Conservation (phyloP, 73 alveolate species). For the Paramecium primaurelia region DNA sequence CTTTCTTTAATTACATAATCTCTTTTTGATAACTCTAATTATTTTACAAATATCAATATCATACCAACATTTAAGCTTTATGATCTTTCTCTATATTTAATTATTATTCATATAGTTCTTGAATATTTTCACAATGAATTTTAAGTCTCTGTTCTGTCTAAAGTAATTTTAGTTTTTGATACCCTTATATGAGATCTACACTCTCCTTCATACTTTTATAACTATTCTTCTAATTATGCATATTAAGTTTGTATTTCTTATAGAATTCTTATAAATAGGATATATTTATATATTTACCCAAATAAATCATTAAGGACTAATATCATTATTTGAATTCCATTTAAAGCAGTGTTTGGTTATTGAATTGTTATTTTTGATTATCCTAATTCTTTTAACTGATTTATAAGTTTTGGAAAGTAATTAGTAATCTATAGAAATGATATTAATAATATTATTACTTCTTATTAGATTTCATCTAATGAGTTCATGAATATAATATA, state of each 20-base stretch:
- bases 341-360: not conserved
- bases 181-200: conserved; percentile 30
- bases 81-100: not conserved
- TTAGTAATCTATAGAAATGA: not conserved
- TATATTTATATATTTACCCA: not conserved
- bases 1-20: not conserved
- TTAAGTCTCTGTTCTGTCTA: conserved; percentile 21
- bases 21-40: not conserved
- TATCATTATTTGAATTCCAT: not conserved
- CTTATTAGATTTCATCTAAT: not conserved
- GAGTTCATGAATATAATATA: not conserved
- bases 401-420: not conserved
- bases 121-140: conserved; percentile 23
- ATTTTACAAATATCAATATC: too few species aligned
- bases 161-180: not conserved
- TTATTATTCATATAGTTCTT: not conserved
- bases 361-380: not conserved
- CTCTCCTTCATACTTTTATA: not conserved
- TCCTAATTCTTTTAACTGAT: not conserved
- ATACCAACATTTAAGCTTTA: not conserved
- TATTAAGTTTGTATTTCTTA: not conserved
- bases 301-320: not conserved
- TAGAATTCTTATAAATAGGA: not conserved
- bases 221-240: not conserved
- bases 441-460: not conserved